Base-by-base conservation (phyloP, 148 eudicot species). In the Rhododendron simsii region DNA sequence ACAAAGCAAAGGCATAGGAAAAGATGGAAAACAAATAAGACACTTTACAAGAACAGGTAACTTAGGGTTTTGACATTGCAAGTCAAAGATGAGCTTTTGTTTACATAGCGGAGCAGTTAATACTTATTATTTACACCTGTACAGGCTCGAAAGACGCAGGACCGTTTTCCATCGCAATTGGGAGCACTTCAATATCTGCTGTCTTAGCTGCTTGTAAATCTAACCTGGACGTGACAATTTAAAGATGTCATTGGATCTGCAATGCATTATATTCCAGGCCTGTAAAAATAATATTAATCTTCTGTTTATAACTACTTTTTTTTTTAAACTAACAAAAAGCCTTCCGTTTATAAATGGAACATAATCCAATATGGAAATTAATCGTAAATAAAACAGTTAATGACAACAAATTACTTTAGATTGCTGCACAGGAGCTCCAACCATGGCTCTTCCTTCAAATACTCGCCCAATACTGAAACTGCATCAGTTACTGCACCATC, bases 391-490 rank as follows among this genome's bases (percentile, higher is more conserved):
- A 61, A 51, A 35, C 11, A 47, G 21, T 3, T 35, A 39, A 81
- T 39, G 50, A 73, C n/a, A 44, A 39, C 57, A 78, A 86, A 61
- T 39, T 96, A 95, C 98, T 94, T 93, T 74, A 95, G 90, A 85
- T 92, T 91, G 91, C 85, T 78, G 85, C 99, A 98, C 47, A 98
- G 85, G 85, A 92, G 92, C 86, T 98, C 93, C 89, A 94, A 76
- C 99, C 99, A 98, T 5, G 99, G 98, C 76, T 94, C 96, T 55
- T 98, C 98, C 89, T 88, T 93, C 90, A 98, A 53, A 91, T 98
- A 98, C 82, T 98, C 99, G 47, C 97, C 93, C 87, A 98, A 78
- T 77, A 98, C 88, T 39, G 96, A 91, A 26, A 94, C 92, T 16
- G 91, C 93, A 80, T 94, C 98, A 80, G 91, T 86, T 88, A 95